These are phyloP conservation scores for Dioscorea cayenensis DNA, from an alignment of 116 monocot genomes.

Conservation along the genomic window DNA sequence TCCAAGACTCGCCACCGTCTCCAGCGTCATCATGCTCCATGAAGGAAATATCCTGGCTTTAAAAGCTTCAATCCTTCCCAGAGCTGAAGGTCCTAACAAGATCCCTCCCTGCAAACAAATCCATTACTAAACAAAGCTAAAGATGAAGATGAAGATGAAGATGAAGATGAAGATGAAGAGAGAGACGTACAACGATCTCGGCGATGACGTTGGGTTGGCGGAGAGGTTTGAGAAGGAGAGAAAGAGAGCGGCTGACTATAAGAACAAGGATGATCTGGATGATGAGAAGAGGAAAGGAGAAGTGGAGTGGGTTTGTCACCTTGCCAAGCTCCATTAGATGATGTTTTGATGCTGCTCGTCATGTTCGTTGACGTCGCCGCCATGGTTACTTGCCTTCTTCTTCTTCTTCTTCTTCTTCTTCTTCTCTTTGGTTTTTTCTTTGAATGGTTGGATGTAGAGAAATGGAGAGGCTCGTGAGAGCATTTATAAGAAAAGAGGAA, in stretches of 20 bases:
- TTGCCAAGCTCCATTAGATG: conserved; percentile 59
- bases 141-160: background rate
- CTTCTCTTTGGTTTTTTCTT: too few species aligned
- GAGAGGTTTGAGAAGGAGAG: conserved; percentile 52
- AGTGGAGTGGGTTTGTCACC: conserved; percentile 55
- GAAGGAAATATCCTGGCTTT: conserved; percentile 32
- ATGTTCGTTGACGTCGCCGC: conserved; percentile 28
- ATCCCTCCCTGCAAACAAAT: conserved; percentile 37
- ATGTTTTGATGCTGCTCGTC: conserved; percentile 28
- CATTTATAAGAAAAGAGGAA: too few species aligned
- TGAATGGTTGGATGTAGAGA: too few species aligned
- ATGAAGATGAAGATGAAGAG: background rate
- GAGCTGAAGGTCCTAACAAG: conserved; percentile 42
- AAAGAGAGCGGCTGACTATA: conserved; percentile 42
- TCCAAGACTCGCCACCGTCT: conserved; percentile 47
- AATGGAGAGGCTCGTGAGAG: too few species aligned
- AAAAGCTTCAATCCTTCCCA: conserved; percentile 40
- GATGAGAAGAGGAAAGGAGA: conserved; percentile 60
- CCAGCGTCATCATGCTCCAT: conserved; percentile 52
- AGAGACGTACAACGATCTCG: conserved; percentile 43
- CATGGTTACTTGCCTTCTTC: background rate
- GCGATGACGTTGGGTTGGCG: conserved; percentile 67
- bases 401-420: too few species aligned
- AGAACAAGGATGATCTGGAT: conserved; percentile 42
- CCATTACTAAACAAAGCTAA: background rate